Percentiles rank a stretch among this genome's conserved stretches.
phyloP scores from a whole-genome alignment of 257 asterid species.

The Solanum lignicaule region DNA sequence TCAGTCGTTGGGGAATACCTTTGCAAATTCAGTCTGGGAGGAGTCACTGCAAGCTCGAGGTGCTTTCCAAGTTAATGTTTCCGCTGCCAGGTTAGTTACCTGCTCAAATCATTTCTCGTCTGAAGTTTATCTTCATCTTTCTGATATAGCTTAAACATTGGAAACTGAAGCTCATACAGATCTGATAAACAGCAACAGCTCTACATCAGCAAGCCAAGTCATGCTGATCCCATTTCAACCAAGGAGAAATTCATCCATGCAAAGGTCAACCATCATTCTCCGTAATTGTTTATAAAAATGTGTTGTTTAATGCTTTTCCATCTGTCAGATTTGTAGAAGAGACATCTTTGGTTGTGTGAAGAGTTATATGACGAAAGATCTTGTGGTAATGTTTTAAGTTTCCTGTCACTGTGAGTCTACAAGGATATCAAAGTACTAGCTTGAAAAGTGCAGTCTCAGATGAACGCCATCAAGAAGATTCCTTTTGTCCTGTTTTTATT shows the following conservation, averaged over 20 bases:
- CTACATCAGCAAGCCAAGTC: slow-evolving; percentile 69
- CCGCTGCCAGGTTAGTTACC: slow-evolving; percentile 52
- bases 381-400: neutral
- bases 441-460: neutral
- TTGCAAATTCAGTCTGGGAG: slow-evolving; percentile 93
- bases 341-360: neutral
- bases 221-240: slow-evolving; percentile 61
- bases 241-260: slow-evolving; percentile 96
- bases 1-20: slow-evolving; percentile 86
- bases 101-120: neutral
- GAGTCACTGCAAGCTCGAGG: slow-evolving; percentile 68
- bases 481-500: neutral
- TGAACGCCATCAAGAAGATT: neutral
- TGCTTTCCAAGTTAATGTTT: slow-evolving; percentile 59
- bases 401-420: neutral
- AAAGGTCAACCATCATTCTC: slow-evolving; percentile 39
- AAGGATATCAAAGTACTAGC: neutral
- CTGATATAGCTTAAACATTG: slow-evolving; percentile 6
- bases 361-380: neutral
- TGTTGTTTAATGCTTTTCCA: neutral
- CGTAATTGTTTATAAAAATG: neutral
- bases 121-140: slow-evolving; percentile 8
- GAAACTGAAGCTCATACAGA: slow-evolving; percentile 51
- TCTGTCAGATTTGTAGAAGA: neutral
- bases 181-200: slow-evolving; percentile 54